Evolutionary conservation across 2,329 filamentous ascomycete genomes (phyloP), one percentile per base, ranked within the genome.

Genomic region (Trichophyton benhamiae): DNA sequence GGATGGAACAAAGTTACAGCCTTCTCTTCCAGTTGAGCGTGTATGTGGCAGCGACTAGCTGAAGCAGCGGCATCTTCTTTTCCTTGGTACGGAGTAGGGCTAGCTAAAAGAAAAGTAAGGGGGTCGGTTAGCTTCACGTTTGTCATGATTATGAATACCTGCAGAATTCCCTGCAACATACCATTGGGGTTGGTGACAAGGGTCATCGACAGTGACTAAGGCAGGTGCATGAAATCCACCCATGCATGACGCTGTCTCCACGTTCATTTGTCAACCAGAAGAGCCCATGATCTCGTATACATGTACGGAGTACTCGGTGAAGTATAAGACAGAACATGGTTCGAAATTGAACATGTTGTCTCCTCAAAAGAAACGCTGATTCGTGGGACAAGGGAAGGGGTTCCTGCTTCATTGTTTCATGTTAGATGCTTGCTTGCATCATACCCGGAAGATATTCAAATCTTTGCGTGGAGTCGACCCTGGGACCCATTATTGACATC

Each of bases 81-180:
- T 52, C 25, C 46, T 22, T 22, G 25, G 22, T 27, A 27, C 22
- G 13, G 46, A 52, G 33, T 13, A 38, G 9, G 33, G 3, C 20
- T 2, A 25, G 46, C 20, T 25, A 11, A 13, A 27, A 3, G 20
- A 17, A 55, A n/a, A 33, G n/a, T 8, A 8, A 33, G 8, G n/a
- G 52, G 52, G 52, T 13, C 13, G 27, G 22, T 55, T 55, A 36
- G n/a, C n/a, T 55, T 36, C n/a, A 17, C 33, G 22, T 55, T 55
- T 55, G 52, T 55, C n/a, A 55, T 55, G 30, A n/a, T 53, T 53
- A 53, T 53, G 7, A 55, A 52, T 25, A 55, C 27, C 52, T 55
- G 52, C 52, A 55, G 52, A 55, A n/a, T 55, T 15, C 52, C 52
- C n/a, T 55, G 52, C 52, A 55, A 55, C 46, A 30, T n/a, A 8